Conservation (phyloP, 768 basidiomycete genomes). For the Phanerochaete sordida region DNA sequence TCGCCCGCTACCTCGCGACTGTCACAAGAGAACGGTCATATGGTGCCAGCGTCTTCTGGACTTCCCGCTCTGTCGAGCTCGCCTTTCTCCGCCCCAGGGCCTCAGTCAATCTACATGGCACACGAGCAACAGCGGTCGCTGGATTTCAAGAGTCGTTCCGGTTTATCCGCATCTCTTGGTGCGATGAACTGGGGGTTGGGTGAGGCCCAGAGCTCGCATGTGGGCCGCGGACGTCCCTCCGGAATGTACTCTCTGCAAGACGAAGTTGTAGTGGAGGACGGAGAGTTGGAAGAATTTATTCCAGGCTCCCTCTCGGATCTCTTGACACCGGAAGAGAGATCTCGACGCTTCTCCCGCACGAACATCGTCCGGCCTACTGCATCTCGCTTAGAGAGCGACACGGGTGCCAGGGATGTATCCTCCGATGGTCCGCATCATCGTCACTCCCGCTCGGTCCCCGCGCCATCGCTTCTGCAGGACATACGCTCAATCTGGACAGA, state of each 20-base stretch:
- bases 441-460: slow-evolving; percentile 82
- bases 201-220: slow-evolving; percentile 4
- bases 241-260: slow-evolving; percentile 14
- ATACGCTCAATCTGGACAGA: slow-evolving; percentile 83
- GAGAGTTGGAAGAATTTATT: slow-evolving; percentile 84
- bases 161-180: slow-evolving; percentile 64
- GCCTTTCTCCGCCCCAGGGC: slow-evolving; percentile 75
- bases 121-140: slow-evolving; percentile 25
- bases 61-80: slow-evolving; percentile 48
- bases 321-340: slow-evolving; percentile 84
- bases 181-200: slow-evolving; percentile 44
- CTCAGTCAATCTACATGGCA: slow-evolving; percentile 51
- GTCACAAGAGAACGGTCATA: neutral
- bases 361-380: slow-evolving; percentile 37
- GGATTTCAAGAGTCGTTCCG: slow-evolving; percentile 40
- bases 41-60: slow-evolving; percentile 27
- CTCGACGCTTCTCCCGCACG: slow-evolving; percentile 77
- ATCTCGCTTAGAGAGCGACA: slow-evolving; percentile 16
- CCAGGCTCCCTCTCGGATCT: slow-evolving; percentile 88
- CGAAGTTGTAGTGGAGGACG: slow-evolving; percentile 56
- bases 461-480: slow-evolving; percentile 70
- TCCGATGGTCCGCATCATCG: slow-evolving; percentile 48
- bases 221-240: slow-evolving; percentile 2
- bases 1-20: neutral
- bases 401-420: slow-evolving; percentile 13